Evolutionary conservation across 2,329 filamentous ascomycete genomes (phyloP).

Genomic region (Ophiostoma piceae): DNA sequence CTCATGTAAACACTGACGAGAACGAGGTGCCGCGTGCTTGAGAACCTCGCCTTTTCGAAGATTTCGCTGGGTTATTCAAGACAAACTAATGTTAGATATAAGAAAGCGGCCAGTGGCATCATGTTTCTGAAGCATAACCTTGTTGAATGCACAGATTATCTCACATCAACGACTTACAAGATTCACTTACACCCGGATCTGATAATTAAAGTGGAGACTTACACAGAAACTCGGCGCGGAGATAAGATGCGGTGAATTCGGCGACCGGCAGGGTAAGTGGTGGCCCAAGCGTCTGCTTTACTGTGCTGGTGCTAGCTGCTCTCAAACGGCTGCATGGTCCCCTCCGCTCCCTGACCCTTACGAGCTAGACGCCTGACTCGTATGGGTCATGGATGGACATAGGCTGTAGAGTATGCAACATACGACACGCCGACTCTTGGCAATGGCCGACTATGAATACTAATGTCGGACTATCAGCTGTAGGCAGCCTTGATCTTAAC

Average conservation of each 20-base stretch:
- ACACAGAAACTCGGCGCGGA: conserved; percentile 20
- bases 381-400: neutral
- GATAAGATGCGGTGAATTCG: conserved; percentile 20
- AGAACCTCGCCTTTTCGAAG: too few species aligned
- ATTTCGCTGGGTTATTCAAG: too few species aligned
- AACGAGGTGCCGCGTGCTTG: too few species aligned
- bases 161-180: neutral
- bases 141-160: neutral
- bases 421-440: neutral
- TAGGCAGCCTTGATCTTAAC: neutral
- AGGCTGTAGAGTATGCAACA: neutral
- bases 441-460: neutral
- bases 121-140: too few species aligned
- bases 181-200: conserved; percentile 5
- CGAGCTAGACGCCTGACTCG: neutral
- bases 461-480: neutral
- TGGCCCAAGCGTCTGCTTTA: neutral
- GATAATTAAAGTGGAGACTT: conserved; percentile 17
- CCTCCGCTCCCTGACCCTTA: neutral
- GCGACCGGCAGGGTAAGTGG: neutral
- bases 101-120: too few species aligned
- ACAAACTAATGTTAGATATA: too few species aligned
- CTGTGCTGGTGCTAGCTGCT: neutral
- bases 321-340: neutral
- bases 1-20: too few species aligned